Conservation (phyloP, 192 early-diverging fungal genomes). For the Backusella australiensis region DNA sequence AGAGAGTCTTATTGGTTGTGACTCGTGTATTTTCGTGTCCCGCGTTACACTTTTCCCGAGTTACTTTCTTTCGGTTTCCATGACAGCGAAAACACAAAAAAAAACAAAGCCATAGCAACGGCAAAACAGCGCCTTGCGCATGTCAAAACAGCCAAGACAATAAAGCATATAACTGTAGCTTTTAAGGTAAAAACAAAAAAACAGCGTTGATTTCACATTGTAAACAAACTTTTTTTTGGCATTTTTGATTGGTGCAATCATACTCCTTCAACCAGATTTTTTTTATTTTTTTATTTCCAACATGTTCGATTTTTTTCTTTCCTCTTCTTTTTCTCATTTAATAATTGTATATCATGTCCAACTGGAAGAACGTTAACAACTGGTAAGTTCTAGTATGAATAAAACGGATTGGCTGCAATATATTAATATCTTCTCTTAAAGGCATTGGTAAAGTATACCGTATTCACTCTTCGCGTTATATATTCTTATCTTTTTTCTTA, state of each 20-base stretch:
- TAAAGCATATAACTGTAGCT: not conserved
- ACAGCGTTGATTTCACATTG: not conserved
- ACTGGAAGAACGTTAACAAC: slow-evolving; percentile 76
- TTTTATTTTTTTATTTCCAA: not conserved
- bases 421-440: slow-evolving; percentile 12
- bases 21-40: no score
- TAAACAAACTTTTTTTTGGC: not conserved
- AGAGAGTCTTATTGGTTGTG: no score
- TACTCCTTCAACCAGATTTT: not conserved
- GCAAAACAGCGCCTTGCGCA: no score
- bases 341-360: slow-evolving; percentile 44
- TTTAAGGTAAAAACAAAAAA: not conserved
- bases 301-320: slow-evolving; percentile 11
- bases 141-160: no score
- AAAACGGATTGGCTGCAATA: not conserved
- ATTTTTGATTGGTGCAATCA: not conserved
- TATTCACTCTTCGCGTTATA: not conserved
- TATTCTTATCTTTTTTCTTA: not conserved
- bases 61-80: no score
- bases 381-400: slow-evolving; percentile 34
- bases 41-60: no score
- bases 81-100: no score
- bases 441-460: slow-evolving; percentile 42
- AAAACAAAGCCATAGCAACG: no score
- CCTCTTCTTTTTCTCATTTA: slow-evolving; percentile 10